Evolutionary conservation across 2,329 filamentous ascomycete species (phyloP), one percentile per base, ranked within the genome.

Genomic region (Coniochaeta hoffmannii): DNA sequence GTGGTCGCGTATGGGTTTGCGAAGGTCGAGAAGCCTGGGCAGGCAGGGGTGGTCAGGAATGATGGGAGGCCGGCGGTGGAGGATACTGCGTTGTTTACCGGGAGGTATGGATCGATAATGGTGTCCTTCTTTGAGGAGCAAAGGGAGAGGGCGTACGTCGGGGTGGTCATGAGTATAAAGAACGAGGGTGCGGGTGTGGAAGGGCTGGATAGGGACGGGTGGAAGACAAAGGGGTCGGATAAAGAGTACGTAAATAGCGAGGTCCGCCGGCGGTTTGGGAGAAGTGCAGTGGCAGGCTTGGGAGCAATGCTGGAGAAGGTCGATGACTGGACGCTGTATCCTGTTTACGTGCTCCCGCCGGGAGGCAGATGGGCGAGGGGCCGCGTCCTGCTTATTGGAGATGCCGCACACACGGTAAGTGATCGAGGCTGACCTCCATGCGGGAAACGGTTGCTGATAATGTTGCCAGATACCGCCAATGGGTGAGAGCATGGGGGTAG

Each of bases 401-500:
- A 61, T 36, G 59, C 59, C 3, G 59, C 59, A 3, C 59, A 61
- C 41, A 56, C 59, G n/a, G 59, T 60, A 44, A 58, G 59, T 58
- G 5, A 30, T 17, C n/a, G 11, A n/a, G 3, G 5, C 4, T 32
- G 32, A 28, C 17, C 11, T 31, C 19, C 15, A 28, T 24, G 3
- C 9, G 10, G 41, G 10, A n/a, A 31, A 26, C 28, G 5, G 46
- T 31, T 38, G 26, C 12, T n/a, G 14, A 36, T 49, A 3, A 5
- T n/a, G 12, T 8, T 2, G 24, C 19, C 36, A 68, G 65, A 79
- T 79, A 76, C 75, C 76, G 3, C 76, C 76, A 3, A 75, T 78
- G 56, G 76, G 76, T 11, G 76, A 79, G 58, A 71, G 69, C 31
- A 78, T 76, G 4, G 76, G 76, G 15, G 73, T 79, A 32, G 75